Base-by-base conservation (phyloP, 2,329 filamentous ascomycete genomes). In the Ophiostoma novo-ulmi region DNA sequence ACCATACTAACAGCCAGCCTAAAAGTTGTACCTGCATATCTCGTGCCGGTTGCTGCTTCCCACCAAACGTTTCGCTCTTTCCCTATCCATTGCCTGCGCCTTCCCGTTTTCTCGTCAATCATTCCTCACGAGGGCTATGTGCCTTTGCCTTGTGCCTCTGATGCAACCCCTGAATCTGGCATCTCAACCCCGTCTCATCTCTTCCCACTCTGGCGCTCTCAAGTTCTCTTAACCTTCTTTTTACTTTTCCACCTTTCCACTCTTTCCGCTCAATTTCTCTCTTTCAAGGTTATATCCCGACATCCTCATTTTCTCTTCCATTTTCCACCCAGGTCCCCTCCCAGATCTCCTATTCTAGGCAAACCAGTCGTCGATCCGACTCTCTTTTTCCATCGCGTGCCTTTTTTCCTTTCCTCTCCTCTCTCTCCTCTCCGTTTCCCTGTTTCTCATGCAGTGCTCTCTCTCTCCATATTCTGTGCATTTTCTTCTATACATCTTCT, bases 11-110 rank as follows among this genome's bases (percentile, higher is more conserved):
- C 3, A 58, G 14, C 58, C 31, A 31, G 31, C 31, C 31, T 31
- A 31, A 31, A 31, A 31, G 31, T 3, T 31, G 58, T 63, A 63
- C 58, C 58, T 63, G 58, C 58, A 36, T 58, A 58, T 58, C 52
- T 58, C 52, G 52, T 58, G 52, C 52, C 52, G 52, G 52, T 26
- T 17, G 44, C 58, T 36, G 58, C 58, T 63, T 31, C 52, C 39
- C 22, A 65, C 70, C 44, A n/a, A n/a, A n/a, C n/a, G 66, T 41
- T 26, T 69, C 48, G 61, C 67, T 69, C 63, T 66, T 66, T 61
- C 41, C 61, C 44, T 63, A 17, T 63, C 17, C 58, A 35, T 10
- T 13, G 52, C 22, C 44, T 17, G 22, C 61, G 13, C 61, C 31
- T 36, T 64, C 61, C 61, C 61, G 26, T 44, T 26, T 44, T 52